These are phyloP conservation scores for Silene conica DNA, from an alignment of 148 eudicot species.

Conservation along the genomic window DNA sequence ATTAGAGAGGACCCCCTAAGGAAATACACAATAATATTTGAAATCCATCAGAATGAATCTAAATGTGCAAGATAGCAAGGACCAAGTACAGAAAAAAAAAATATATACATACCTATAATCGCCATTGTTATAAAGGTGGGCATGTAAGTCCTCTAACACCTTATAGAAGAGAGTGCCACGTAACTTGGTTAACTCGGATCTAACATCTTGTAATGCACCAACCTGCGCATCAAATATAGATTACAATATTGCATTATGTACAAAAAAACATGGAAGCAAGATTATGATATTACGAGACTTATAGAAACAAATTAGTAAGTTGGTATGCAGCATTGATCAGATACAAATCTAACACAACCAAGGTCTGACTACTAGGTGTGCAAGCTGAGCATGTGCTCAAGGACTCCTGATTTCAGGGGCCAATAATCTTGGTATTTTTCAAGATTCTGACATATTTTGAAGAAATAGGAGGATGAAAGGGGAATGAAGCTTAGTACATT, in stretches of 20 bases:
- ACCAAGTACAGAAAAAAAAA: slow-evolving; percentile 1
- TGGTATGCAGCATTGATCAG: not conserved
- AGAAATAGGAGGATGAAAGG: not conserved
- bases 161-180: slow-evolving; percentile 82
- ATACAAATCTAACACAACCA: not conserved
- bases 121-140: slow-evolving; percentile 93
- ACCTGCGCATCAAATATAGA: slow-evolving; percentile 43
- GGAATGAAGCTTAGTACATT: not conserved
- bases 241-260: slow-evolving; percentile 6
- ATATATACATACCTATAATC: slow-evolving; percentile 59
- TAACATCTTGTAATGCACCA: slow-evolving; percentile 97
- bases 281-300: not conserved
- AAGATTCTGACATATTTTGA: not conserved
- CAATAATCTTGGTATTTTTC: not conserved
- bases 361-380: not conserved
- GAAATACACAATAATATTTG: not conserved
- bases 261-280: slow-evolving; percentile 6
- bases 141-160: slow-evolving; percentile 93
- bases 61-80: not conserved
- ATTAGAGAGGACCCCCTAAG: not conserved
- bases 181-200: slow-evolving; percentile 84
- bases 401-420: not conserved
- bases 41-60: not conserved
- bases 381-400: not conserved
- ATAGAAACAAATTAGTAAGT: not conserved